Evolutionary conservation across 768 basidiomycete genomes (phyloP), one percentile per base, ranked within the genome.

Genomic region (Boletellus emodensis): DNA sequence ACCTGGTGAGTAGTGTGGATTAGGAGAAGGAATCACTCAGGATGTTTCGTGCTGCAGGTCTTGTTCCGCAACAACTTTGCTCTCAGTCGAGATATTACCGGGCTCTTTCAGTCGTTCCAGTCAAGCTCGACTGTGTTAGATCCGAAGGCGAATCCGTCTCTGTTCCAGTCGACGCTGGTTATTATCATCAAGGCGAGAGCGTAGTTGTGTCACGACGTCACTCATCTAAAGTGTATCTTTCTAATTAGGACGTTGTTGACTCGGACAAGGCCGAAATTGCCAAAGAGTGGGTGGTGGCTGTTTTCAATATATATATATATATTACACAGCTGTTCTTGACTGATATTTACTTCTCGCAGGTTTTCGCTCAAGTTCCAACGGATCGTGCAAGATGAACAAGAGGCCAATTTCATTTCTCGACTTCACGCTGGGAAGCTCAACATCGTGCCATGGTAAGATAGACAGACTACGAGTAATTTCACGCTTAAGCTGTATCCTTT

Each of bases 11-110:
- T 35, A 77, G 76, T 63, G 53, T 74, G 2, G 0, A n/a, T 14
- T 14, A 22, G 6, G 3, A 1, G 14, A 11, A 3, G 5, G 15
- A 6, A 14, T 44, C 15, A 54, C 14, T 6, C 5, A n/a, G 1
- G 9, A 28, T 6, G 0, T 36, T 42, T 33, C 24, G n/a, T 14
- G 3, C 2, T 33, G 10, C 50, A 84, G 83, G 80, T 84, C 1
- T 64, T 83, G 2, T 83, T 83, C 68, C 75, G 83, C 4, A 83
- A 84, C 49, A 84, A 84, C 46, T 84, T 84, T 47, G 80, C 82
- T 0, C 64, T 84, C 2, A 78, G 79, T 39, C 71, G 81, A 17
- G 80, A 83, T 53, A 80, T 84, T 15, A 72, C 77, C 4, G 80
- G 79, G 3, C 73, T 83, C 2, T 84, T 84, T 49, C 78, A 80